These are phyloP conservation scores for Saccharomyces hybrid DNA, from an alignment of 1,139 yeast species.

Conservation along the genomic window DNA sequence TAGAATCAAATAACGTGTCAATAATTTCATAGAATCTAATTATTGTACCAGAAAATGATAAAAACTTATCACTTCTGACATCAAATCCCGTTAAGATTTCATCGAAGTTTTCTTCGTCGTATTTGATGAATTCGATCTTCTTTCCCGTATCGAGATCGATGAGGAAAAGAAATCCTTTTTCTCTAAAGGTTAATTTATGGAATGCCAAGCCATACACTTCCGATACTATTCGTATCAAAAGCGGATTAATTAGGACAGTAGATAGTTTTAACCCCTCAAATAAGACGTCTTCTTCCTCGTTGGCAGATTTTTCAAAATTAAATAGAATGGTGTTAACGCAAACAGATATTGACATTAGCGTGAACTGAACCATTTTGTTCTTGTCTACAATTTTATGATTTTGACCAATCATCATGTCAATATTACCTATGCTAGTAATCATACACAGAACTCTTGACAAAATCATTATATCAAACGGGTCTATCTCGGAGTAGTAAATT, in stretches of 20 bases:
- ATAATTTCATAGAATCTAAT: conserved; percentile 12
- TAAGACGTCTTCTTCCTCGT: neutral
- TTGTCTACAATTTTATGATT: conserved; percentile 6
- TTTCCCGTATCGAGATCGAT: conserved; percentile 3
- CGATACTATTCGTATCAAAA: conserved; percentile 15
- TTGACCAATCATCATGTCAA: conserved; percentile 10
- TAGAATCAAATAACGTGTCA: conserved; percentile 15
- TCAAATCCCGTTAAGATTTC: conserved; percentile 10
- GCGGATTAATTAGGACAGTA: conserved; percentile 14
- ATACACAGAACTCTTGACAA: conserved; percentile 15
- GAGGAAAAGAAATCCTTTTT: conserved; percentile 12
- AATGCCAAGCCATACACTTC: conserved; percentile 20
- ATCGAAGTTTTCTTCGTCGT: conserved; percentile 7
- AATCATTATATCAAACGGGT: conserved; percentile 15
- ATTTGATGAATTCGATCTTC: neutral
- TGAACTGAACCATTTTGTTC: conserved; percentile 12
- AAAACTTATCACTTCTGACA: conserved; percentile 8
- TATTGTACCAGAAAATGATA: conserved; percentile 12
- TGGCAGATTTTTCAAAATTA: conserved; percentile 3
- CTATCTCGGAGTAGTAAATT: conserved; percentile 8
- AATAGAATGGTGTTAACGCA: conserved; percentile 15
- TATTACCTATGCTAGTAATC: conserved; percentile 15
- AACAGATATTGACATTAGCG: conserved; percentile 10
- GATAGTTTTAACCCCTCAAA: conserved; percentile 10
- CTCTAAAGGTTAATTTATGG: conserved; percentile 15